Percentiles rank a stretch among this genome's conserved stretches.
Evolutionary conservation across 139 green algal species (phyloP).

Genomic region (Protoeuglena noctilucae): DNA sequence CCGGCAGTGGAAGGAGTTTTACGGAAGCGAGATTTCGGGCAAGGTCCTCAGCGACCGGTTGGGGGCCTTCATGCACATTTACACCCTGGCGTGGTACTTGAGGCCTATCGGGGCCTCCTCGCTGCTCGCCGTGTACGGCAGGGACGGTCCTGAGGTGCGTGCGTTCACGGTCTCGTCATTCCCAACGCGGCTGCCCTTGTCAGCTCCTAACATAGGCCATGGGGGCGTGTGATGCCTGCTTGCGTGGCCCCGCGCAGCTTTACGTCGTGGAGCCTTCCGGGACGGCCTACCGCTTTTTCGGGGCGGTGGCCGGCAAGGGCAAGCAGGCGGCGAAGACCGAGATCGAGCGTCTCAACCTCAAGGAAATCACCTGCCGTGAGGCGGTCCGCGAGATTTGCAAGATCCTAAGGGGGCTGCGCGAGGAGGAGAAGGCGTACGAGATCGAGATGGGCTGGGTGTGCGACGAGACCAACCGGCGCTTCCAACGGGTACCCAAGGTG

Average conservation of each 20-base stretch:
- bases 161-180: no score
- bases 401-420: slow-evolving; percentile 83
- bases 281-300: slow-evolving; percentile 63
- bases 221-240: no score
- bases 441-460: slow-evolving; percentile 93
- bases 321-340: slow-evolving; percentile 90
- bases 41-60: slow-evolving; percentile 80
- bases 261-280: slow-evolving; percentile 82
- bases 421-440: slow-evolving; percentile 97
- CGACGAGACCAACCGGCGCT: slow-evolving; percentile 59
- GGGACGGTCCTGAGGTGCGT: no score
- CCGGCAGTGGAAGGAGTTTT: slow-evolving; percentile 64
- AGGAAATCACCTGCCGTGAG: slow-evolving; percentile 69
- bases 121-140: slow-evolving; percentile 68
- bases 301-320: slow-evolving; percentile 87
- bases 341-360: slow-evolving; percentile 94
- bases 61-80: slow-evolving; percentile 83
- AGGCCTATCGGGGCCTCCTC: slow-evolving; percentile 62
- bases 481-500: slow-evolving; percentile 64
- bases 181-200: no score
- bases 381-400: slow-evolving; percentile 79
- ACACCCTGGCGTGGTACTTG: slow-evolving; percentile 92
- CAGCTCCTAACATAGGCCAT: no score
- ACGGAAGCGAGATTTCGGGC: slow-evolving; percentile 79
- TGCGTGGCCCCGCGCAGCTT: no score